Evolutionary conservation across 306 rosid species (phyloP), one percentile per base, ranked within the genome.

Genomic region (Lotus japonicus): DNA sequence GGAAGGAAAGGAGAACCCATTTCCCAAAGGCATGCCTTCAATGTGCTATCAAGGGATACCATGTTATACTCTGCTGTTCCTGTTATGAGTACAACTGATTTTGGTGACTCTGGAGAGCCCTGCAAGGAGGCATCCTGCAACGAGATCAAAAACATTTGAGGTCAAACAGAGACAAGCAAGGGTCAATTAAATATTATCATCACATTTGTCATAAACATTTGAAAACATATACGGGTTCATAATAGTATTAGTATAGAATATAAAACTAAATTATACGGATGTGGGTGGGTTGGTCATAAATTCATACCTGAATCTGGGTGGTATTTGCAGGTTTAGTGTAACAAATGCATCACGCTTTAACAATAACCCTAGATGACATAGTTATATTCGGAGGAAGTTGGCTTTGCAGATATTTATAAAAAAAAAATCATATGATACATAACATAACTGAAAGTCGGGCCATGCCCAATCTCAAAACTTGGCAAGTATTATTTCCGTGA

Each of bases 1-100:
- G 98, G 98, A 67, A 89, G 85, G 72, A 92, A 92, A 35, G 98
- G 98, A 1, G 98, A 92, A 2, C 96, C 98, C 92, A 90, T 92
- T 77, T 92, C 97, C 98, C 97, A 92, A 70, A 92, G 97, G 72
- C 81, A 89, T 3, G 87, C 96, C 78, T 84, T 92, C 76, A 92
- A 54, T 42, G 98, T 88, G 71, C 83, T 88, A 49, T 84, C 79
- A 4, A 92, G 97, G 4, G 98, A 92, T 77, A 92, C 86, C 86
- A 73, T 80, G 86, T 92, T 92, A 76, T 92, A 92, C 67, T 89
- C 97, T 12, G 97, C 89, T 41, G 87, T 84, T 71, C 98, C 97
- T 23, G 98, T 90, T 77, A 90, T 88, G 38, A 92, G 89, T 21
- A 88, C 98, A 15, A 92, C 98, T 31, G 97, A 88, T 75, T 92